phyloP scores from a whole-genome alignment of 768 basidiomycete species.

The Serendipita indica region DNA sequence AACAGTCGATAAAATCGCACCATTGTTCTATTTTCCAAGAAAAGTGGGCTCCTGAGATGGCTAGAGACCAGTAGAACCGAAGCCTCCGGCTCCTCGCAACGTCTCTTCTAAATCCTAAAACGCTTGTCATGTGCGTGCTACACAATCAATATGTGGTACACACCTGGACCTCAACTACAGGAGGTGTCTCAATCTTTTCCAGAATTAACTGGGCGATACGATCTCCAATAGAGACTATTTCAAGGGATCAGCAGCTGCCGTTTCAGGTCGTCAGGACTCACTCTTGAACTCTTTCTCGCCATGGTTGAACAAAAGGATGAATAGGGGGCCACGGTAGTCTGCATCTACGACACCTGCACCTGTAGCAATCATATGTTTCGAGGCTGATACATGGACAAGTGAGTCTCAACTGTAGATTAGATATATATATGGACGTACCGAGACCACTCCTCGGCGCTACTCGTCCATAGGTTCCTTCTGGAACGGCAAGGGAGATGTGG shows the following conservation, averaged over 20 bases:
- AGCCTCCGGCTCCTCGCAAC: slow-evolving; percentile 67
- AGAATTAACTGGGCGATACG: slow-evolving; percentile 92
- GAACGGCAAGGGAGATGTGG: slow-evolving; percentile 86
- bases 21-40: too few species aligned
- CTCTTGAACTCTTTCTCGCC: slow-evolving; percentile 82
- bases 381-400: slow-evolving; percentile 36
- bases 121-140: background rate
- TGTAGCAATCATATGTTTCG: slow-evolving; percentile 95
- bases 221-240: slow-evolving; percentile 76
- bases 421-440: slow-evolving; percentile 37
- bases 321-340: slow-evolving; percentile 86
- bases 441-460: slow-evolving; percentile 92
- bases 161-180: slow-evolving; percentile 73
- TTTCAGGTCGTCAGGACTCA: slow-evolving; percentile 20
- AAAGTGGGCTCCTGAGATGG: too few species aligned
- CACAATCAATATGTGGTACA: slow-evolving; percentile 19
- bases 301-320: slow-evolving; percentile 84
- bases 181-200: slow-evolving; percentile 78
- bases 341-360: slow-evolving; percentile 96
- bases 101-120: slow-evolving; percentile 72
- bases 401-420: background rate
- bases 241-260: background rate
- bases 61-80: slow-evolving; percentile 82
- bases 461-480: slow-evolving; percentile 86
- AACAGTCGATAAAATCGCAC: too few species aligned